Evolutionary conservation across 2,329 filamentous ascomycete species (phyloP), one percentile per base, ranked within the genome.

Genomic region (Aspergillus unguis): DNA sequence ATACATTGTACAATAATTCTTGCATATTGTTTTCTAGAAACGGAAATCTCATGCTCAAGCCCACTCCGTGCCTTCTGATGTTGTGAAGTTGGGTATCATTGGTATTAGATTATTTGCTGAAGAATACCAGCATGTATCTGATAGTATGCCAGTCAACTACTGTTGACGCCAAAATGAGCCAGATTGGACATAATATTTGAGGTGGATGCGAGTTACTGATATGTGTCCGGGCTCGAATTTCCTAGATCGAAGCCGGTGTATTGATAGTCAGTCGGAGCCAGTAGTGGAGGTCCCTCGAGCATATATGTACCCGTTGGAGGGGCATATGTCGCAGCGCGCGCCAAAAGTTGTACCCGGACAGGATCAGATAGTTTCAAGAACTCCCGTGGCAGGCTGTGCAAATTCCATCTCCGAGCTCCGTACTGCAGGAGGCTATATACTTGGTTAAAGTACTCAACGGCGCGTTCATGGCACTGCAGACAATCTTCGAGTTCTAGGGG

Each of bases 361-460:
- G 59, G 42, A 0, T 61, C 59, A 6, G 70, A 71, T 25, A 65
- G 52, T 3, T 56, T 57, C 48, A 70, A 62, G 44, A 73, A 73
- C 31, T 67, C 58, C 11, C 71, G 62, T 23, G 69, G 50, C 8
- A 69, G 59, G 5, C 17, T 38, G 6, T 54, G 56, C 29, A 70
- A 53, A 40, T 66, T 64, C 72, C 72, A 75, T 48, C 70, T 69
- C 31, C 60, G 60, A 23, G 56, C 54, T 17, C 67, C 66, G 44
- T 67, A 69, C 23, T 65, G 58, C 3, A 75, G 63, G 23, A 75
- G 56, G 17, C 64, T 64, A 11, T 61, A 57, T 11, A 65, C 63
- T 44, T 71, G 67, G 4, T 58, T 53, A 5, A 75, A 57, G 46
- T 65, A 70, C 41, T 64, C 62, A 32, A 65, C 53, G 5, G 70